Base-by-base conservation (phyloP, 345 rosid species). In the Acer negundo region DNA sequence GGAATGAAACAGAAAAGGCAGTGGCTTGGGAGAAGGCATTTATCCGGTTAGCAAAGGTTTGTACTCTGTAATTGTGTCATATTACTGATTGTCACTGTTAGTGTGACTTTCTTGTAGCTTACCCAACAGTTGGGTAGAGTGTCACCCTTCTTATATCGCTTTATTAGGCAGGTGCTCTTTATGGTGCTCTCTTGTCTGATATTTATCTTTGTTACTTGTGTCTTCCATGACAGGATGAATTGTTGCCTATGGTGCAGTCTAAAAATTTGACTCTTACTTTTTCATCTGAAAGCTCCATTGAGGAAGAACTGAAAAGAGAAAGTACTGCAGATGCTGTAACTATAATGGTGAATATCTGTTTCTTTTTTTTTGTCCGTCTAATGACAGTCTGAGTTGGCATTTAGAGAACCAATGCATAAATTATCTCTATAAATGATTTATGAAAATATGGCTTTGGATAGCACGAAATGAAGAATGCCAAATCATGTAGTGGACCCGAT, bases 1-100 rank as follows among this genome's bases (percentile, higher is more conserved):
- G 92, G 62, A 92, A 88, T 82, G 89, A 84, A 89, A 93, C 83
- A 62, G 88, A 74, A 59, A 92, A 83, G 79, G 98, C 93, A 26
- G 86, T 94, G 64, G 95, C 93, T 62, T 96, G 99, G 99, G 99
- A 96, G 90, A 94, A 92, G 90, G 94, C 95, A 61, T 96, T 96
- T 85, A 86, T 95, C 81, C 92, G 86, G 75, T 82, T 93, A 71
- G 97, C 88, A 20, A 89, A 94, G 99, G 99, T 95, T 82, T 71
- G 85, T 40, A 31, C 72, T 69, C 72, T 24, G 42, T 76, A 23
- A 61, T 59, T 55, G 40, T 53, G 20, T 72, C 63, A 69, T 44
- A 6, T 28, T 62, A 59, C 12, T 63, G 65, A 56, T 46, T n/a
- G 28, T 75, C 49, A 49, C 20, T 68, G 73, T 53, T 72, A 75